Conservation (phyloP, 306 rosid species). For the Corylus heterophylla region DNA sequence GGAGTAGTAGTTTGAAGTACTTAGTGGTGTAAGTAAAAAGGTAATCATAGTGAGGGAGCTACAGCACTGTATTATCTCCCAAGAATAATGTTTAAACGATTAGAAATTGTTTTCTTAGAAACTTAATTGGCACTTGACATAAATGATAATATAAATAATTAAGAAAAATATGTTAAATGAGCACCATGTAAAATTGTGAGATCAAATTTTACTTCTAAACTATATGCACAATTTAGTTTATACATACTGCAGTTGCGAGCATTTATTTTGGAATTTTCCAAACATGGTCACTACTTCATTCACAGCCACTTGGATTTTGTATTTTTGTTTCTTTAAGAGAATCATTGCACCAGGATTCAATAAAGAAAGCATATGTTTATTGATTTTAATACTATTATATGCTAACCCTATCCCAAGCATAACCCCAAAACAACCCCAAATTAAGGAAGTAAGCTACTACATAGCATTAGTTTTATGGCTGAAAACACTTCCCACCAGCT, state of each 20-base stretch:
- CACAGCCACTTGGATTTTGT: slow-evolving; percentile 28
- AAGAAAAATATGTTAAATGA: too few relatives aligned
- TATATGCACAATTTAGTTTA: too few relatives aligned
- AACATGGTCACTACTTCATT: neutral
- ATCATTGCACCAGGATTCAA: slow-evolving; percentile 44
- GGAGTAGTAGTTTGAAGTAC: too few relatives aligned
- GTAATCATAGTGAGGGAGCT: too few relatives aligned
- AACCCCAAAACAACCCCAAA: slow-evolving; percentile 46
- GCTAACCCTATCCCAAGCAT: slow-evolving; percentile 38
- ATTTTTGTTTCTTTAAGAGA: slow-evolving; percentile 43
- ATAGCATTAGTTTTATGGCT: slow-evolving; percentile 42
- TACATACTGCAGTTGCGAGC: neutral
- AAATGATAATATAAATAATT: too few relatives aligned
- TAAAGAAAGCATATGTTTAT: slow-evolving; percentile 34
- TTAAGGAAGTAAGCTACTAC: slow-evolving; percentile 46
- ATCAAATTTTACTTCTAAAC: too few relatives aligned
- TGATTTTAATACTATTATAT: slow-evolving; percentile 34
- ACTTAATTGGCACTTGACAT: too few relatives aligned
- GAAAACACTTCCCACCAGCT: slow-evolving; percentile 55
- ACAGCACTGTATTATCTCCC: too few relatives aligned
- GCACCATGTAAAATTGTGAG: too few relatives aligned
- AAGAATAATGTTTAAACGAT: too few relatives aligned
- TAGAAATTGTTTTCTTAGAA: too few relatives aligned
- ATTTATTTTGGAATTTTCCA: neutral
- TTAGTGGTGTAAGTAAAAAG: too few relatives aligned